Percentiles rank a stretch among this genome's conserved stretches.
phyloP scores from a whole-genome alignment of 306 rosid species.

The Acacia crassicarpa region DNA sequence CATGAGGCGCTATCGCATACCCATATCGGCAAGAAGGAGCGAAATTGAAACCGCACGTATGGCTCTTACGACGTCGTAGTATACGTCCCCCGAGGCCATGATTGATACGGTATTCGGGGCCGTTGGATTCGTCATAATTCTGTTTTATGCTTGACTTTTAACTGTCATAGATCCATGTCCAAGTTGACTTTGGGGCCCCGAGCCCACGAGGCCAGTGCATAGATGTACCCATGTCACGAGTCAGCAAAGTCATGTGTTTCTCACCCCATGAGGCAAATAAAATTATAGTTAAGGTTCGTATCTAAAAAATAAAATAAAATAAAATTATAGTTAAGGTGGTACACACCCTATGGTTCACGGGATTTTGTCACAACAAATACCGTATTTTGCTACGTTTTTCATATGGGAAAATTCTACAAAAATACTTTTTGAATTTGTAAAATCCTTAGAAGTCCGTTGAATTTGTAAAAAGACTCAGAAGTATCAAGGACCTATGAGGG shows the following conservation, averaged over 20 bases:
- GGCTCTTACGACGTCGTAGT: conserved; percentile 29
- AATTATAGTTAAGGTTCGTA: too few species aligned
- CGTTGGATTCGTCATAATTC: not conserved
- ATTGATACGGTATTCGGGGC: not conserved
- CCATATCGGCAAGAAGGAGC: not conserved
- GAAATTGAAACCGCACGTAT: not conserved
- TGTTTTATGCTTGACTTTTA: not conserved
- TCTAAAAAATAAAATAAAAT: too few species aligned
- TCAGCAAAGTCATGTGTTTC: not conserved
- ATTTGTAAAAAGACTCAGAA: too few species aligned
- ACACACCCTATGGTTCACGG: too few species aligned
- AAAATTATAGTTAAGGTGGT: too few species aligned
- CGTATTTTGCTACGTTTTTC: too few species aligned
- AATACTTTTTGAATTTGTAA: too few species aligned
- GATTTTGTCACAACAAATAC: too few species aligned
- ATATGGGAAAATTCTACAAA: too few species aligned
- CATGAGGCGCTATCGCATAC: not conserved
- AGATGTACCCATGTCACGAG: not conserved
- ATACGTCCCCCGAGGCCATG: not conserved
- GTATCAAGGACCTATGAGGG: too few species aligned
- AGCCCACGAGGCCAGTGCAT: not conserved
- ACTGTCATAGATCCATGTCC: not conserved
- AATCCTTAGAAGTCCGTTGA: too few species aligned
- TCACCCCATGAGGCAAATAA: not conserved
- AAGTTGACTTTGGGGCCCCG: not conserved